Percentiles rank a stretch among this genome's conserved stretches.
Evolutionary conservation across 352 stramenopile species (phyloP).

Genomic region (Globisporangium mamillatum): DNA sequence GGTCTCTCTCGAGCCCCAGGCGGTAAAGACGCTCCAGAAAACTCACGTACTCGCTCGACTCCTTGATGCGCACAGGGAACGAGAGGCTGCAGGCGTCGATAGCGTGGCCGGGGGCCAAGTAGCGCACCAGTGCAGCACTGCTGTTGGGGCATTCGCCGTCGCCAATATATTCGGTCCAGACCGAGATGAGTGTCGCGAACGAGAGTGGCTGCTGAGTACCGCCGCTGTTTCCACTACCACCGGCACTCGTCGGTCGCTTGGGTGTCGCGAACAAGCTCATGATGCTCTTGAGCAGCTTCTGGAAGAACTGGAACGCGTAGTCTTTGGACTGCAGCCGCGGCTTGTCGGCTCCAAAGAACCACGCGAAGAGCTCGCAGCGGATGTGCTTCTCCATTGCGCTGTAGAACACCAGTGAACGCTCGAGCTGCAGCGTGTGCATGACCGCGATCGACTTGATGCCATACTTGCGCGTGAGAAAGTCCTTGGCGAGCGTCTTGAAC

Average conservation of each 20-base stretch:
- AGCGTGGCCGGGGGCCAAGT: slow-evolving; percentile 27
- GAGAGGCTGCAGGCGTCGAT: slow-evolving; percentile 39
- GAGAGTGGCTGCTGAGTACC: slow-evolving; percentile 22
- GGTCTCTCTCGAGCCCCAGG: slow-evolving; percentile 34
- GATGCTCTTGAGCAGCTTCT: slow-evolving; percentile 45
- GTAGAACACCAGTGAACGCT: slow-evolving; percentile 65
- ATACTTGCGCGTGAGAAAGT: slow-evolving; percentile 66
- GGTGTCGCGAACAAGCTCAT: slow-evolving; percentile 25
- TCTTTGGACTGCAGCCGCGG: slow-evolving; percentile 37
- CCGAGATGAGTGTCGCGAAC: slow-evolving; percentile 39
- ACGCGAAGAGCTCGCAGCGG: slow-evolving; percentile 61
- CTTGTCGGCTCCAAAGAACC: slow-evolving; percentile 63
- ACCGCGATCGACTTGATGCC: slow-evolving; percentile 72
- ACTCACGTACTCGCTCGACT: slow-evolving; percentile 22
- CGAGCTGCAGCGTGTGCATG: slow-evolving; percentile 66
- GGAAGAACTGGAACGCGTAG: slow-evolving; percentile 59
- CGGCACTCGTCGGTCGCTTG: slow-evolving; percentile 25
- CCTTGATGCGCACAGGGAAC: slow-evolving; percentile 47
- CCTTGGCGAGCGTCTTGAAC: slow-evolving; percentile 61
- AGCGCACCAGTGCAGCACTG: slow-evolving; percentile 13
- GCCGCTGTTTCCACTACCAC: not conserved
- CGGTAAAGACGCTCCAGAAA: slow-evolving; percentile 44
- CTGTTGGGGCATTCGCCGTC: slow-evolving; percentile 36
- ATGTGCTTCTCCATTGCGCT: slow-evolving; percentile 38
- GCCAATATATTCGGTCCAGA: slow-evolving; percentile 68